Evolutionary conservation across 2,329 filamentous ascomycete genomes (phyloP), one percentile per base, ranked within the genome.

Genomic region (Botrytis tulipae): DNA sequence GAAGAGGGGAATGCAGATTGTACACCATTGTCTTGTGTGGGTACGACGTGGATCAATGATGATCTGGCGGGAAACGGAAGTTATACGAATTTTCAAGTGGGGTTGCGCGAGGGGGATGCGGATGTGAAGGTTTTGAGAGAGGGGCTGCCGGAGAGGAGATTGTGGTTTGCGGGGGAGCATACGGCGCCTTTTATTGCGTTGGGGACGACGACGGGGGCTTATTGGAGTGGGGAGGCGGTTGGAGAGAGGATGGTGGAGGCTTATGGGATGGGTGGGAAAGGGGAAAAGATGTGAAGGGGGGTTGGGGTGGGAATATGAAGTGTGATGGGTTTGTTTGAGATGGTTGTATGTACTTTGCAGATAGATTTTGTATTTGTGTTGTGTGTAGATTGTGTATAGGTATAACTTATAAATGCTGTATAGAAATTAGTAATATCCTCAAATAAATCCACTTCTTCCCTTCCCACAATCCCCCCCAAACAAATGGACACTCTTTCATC

Each of bases 201-300:
- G 75, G 95, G 95, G 0, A 98, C 95, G 7, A 92, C 91, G 20
- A 97, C 94, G 0, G 95, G 95, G 0, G 95, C 95, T 18, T 98
- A 94, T 82, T 69, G 68, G 93, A 94, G 92, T 81, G 95, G 95
- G 1, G 93, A 97, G 84, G 88, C 87, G 32, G 92, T 94, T 48
- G 94, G 87, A 1, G 87, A 85, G 81, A 88, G 90, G 79, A 88
- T 94, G 73, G 83, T 85, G 0, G 84, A 86, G 78, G 84, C 82
- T 12, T 91, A 91, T 80, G 86, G 83, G 14, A 51, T 51, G 63
- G 44, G 63, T 37, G 14, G 8, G 22, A 32, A 51, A 16, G 29
- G n/a, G 42, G 18, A 20, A 44, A 8, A 4, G 18, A 6, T n/a
- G 62, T 48, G 12, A 40, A 10, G 44, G 29, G 44, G 16, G 42